Base-by-base conservation (phyloP, 768 basidiomycete genomes). In the Suillus tomentosus region DNA sequence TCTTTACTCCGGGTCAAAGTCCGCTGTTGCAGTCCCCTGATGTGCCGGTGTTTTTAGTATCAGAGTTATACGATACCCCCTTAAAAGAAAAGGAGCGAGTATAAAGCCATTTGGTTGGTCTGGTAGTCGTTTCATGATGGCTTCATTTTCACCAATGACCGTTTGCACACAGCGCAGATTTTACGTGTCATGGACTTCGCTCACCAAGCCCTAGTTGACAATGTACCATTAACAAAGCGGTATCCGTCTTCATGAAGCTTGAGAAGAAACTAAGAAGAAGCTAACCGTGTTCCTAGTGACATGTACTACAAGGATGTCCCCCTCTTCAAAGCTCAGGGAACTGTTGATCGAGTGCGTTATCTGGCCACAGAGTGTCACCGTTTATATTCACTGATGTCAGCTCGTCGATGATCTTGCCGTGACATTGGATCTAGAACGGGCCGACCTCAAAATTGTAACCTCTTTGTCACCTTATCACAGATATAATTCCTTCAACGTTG, bases 321-420 rank as follows among this genome's bases (percentile, higher is more conserved):
- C 0, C 77, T 97, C 6, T 99, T 96, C 77, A 86, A 81, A 65
- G 84, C 79, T 8, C 96, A 99, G 73, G 76, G 78, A n/a, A 82
- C 83, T 0, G 94, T 96, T 1, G 92, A 98, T 74, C 81, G 81
- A 65, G 95, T 93, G 67, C 58, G 79, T 69, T 31, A 17, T 47
- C 51, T 50, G 45, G 43, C 22, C 17, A 34, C 19, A 40, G 22
- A 48, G 50, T 36, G 8, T 39, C 45, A 42, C 3, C 60, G 60
- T 65, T 55, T 60, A 39, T 31, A 50, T 45, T 54, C 42, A 61
- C 57, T 42, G 58, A 60, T 45, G n/a, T 48, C 53, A 96, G 95
- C 80, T 97, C 9, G 86, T 96, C 34, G 95, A 97, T 69, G 92
- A 96, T 69, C 77, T 98, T 15, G 92, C 95, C 1, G 94, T 94